These are phyloP conservation scores for Vitis labrusca DNA, from an alignment of 164 flowering plant species.

Conservation along the genomic window DNA sequence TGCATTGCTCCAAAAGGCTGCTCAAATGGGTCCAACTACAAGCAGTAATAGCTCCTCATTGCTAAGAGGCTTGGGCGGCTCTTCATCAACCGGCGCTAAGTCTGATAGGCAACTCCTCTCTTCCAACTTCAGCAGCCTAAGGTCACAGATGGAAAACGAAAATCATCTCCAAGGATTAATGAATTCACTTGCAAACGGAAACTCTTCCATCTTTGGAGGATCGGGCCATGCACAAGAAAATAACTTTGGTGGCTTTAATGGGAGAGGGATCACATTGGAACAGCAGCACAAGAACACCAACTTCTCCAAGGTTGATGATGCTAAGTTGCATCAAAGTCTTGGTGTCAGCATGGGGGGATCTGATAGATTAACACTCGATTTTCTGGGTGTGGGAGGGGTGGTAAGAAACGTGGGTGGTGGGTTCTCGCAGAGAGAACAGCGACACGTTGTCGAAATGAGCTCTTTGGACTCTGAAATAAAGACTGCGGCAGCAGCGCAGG, in stretches of 20 bases:
- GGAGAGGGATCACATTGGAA: constrained; percentile 19
- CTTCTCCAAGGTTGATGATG: constrained; percentile 28
- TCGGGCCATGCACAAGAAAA: constrained; percentile 21
- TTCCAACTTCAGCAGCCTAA: constrained; percentile 26
- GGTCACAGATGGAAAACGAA: constrained; percentile 37
- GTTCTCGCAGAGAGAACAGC: constrained; percentile 36
- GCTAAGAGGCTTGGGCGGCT: constrained; percentile 44
- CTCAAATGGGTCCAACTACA: constrained; percentile 78
- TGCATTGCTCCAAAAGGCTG: constrained; percentile 81
- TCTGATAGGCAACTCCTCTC: constrained; percentile 21
- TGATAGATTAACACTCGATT: constrained; percentile 68
- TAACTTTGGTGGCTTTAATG: constrained; percentile 29
- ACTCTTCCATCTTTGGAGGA: constrained; percentile 33
- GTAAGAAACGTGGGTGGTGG: constrained; percentile 46
- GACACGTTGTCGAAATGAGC: constrained; percentile 28
- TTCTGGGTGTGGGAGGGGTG: constrained; percentile 78
- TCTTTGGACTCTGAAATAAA: constrained; percentile 45
- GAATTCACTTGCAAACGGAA: constrained; percentile 53
- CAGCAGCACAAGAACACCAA: constrained; percentile 20
- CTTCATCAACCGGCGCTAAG: constrained; percentile 29
- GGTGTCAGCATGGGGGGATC: constrained; percentile 36
- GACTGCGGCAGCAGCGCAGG: constrained; percentile 11
- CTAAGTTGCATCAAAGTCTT: constrained; percentile 37
- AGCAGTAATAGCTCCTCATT: constrained; percentile 40
- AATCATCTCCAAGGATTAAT: constrained; percentile 55